Base-by-base conservation (phyloP, 202 grass and related monocot species). In the Setaria italica region DNA sequence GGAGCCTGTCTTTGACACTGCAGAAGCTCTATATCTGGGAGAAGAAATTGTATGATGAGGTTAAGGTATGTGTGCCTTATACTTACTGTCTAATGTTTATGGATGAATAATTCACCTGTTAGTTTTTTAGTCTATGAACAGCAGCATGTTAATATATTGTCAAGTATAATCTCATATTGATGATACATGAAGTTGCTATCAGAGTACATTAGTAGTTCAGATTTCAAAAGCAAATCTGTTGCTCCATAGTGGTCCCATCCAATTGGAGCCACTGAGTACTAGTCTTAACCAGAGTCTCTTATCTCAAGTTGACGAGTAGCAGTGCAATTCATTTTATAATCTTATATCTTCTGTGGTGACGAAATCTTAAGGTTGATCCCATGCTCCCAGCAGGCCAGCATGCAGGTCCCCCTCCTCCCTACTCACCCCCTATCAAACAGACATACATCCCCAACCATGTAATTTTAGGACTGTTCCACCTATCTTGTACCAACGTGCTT, bases 11-110 rank as follows among this genome's bases (percentile, higher is more conserved):
- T 49, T 87, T 84, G 42, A 97, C 92, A 5, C 76, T 99, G 54
- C 88, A 94, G 72, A 99, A 90, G 72, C 92, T 99, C 63, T 94
- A 93, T 87, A 85, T 97, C 25, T 99, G 97, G 97, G 97, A 99
- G 92, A 97, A 83, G 94, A 99, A 99, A 62, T 60, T 99, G 16
- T 91, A 94, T 69, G 64, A 94, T 37, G 97, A 99, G 85, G 97
- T 99, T 70, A 99, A 92, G 94, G 97, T 97, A 83, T 83, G 88
- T 34, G 58, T 32, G 11, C 55, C 53, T 5, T 54, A 13, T 49
- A 13, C 1, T 74, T 65, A 10, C 78, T 46, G 43, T 46, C 9
- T 46, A 50, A 15, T 50, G 19, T 85, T 47, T 68, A 64, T 20
- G 13, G 17, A 68, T 70, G 56, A 66, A 34, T 53, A 65, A 34